These are phyloP conservation scores for Cavenderia fasciculata DNA, from an alignment of 78 protist genomes.

Conservation along the genomic window DNA sequence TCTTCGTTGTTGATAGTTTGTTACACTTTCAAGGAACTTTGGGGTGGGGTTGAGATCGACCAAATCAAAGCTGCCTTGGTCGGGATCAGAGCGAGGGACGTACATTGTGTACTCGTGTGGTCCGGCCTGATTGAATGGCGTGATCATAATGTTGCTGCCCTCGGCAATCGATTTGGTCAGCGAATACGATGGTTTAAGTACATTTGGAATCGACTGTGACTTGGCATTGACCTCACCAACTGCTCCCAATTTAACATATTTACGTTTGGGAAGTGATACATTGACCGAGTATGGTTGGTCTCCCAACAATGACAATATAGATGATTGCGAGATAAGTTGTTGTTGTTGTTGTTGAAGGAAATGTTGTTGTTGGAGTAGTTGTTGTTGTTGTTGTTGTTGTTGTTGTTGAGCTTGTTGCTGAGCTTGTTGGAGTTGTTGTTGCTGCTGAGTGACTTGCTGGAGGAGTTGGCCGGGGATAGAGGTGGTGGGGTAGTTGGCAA, in stretches of 20 bases:
- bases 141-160: slow-evolving; percentile 21
- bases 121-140: not conserved
- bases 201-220: slow-evolving; percentile 5
- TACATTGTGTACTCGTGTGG: slow-evolving; percentile 40
- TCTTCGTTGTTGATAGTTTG: not conserved
- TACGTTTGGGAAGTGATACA: slow-evolving; percentile 34
- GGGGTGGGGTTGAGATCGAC: not conserved
- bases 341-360: slow-evolving; percentile 11
- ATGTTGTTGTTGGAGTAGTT: slow-evolving; percentile 13
- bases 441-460: not conserved
- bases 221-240: not conserved
- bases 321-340: not conserved
- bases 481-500: not conserved
- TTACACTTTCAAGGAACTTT: slow-evolving; percentile 12
- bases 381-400: slow-evolving; percentile 13
- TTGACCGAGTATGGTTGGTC: not conserved
- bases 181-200: slow-evolving; percentile 13
- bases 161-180: slow-evolving; percentile 13
- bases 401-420: slow-evolving; percentile 1
- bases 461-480: too few species aligned
- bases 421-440: not conserved
- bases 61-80: slow-evolving; percentile 10
- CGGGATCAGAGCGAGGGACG: not conserved
- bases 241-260: slow-evolving; percentile 24
- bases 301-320: not conserved